Percentiles rank a stretch among this genome's conserved stretches.
phyloP scores from a whole-genome alignment of 1,139 yeast species.

The Diutina rugosa region DNA sequence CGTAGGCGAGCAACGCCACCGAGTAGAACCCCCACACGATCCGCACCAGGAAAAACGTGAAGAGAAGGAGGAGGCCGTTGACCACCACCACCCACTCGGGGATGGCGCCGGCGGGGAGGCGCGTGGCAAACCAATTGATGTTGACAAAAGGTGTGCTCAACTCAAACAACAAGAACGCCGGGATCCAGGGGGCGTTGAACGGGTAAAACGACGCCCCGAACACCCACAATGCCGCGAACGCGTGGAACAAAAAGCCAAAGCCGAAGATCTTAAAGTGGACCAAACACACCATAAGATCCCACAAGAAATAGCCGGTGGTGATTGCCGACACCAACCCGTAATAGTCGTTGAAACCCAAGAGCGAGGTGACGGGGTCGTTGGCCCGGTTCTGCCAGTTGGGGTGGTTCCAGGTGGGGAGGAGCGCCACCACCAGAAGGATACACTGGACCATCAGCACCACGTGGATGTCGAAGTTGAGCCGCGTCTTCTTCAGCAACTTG shows the following conservation, averaged over 20 bases:
- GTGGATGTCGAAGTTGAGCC: constrained; percentile 75
- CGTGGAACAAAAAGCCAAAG: constrained; percentile 74
- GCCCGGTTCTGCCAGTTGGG: constrained; percentile 28
- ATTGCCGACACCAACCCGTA: constrained; percentile 58
- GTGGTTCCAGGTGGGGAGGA: constrained; percentile 49
- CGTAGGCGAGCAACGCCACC: constrained; percentile 37
- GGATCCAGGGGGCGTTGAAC: constrained; percentile 61
- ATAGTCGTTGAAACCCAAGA: constrained; percentile 65
- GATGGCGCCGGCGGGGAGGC: constrained; percentile 48
- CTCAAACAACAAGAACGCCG: constrained; percentile 78
- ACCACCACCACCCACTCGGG: constrained; percentile 38
- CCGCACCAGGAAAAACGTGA: constrained; percentile 64
- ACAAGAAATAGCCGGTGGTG: constrained; percentile 80
- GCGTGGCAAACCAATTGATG: constrained; percentile 79
- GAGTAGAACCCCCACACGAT: constrained; percentile 86
- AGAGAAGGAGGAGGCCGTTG: constrained; percentile 61
- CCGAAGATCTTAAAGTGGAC: constrained; percentile 59
- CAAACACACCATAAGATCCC: constrained; percentile 71
- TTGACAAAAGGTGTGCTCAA: constrained; percentile 88
- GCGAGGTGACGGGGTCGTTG: constrained; percentile 26
- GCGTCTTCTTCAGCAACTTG: constrained; percentile 29
- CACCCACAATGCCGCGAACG: constrained; percentile 67
- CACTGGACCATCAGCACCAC: constrained; percentile 82
- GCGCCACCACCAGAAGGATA: constrained; percentile 37
- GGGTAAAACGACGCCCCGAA: constrained; percentile 42